phyloP scores from a whole-genome alignment of 1,139 yeast species.

The Pichia terricola region DNA sequence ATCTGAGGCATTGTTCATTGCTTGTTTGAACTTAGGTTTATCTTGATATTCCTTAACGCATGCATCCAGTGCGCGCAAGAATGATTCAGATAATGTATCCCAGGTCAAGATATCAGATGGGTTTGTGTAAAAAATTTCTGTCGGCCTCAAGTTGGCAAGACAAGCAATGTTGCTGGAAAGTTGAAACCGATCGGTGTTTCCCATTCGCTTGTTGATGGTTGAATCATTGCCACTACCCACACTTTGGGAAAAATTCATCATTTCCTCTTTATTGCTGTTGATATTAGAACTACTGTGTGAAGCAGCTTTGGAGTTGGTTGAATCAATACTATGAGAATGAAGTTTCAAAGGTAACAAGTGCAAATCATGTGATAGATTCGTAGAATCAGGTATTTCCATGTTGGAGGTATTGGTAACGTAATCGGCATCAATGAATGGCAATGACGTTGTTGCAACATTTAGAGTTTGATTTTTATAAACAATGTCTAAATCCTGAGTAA shows the following conservation, averaged over 20 bases:
- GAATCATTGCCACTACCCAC: too few relatives aligned
- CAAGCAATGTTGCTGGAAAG: conserved; percentile 4
- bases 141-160: conserved; percentile 4
- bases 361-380: conserved; percentile 13
- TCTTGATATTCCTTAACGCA: conserved; percentile 38
- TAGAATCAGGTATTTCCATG: conserved; percentile 21
- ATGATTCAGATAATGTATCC: conserved; percentile 41
- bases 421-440: conserved; percentile 39
- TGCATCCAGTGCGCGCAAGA: conserved; percentile 37
- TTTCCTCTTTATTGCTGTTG: too few relatives aligned
- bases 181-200: conserved; percentile 1
- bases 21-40: conserved; percentile 41
- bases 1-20: conserved; percentile 42
- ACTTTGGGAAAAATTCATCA: too few relatives aligned
- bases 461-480: conserved; percentile 52
- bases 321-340: background rate
- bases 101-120: conserved; percentile 50
- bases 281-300: too few relatives aligned
- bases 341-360: conserved; percentile 8
- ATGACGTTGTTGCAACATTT: conserved; percentile 44
- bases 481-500: conserved; percentile 47
- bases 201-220: too few relatives aligned
- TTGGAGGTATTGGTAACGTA: conserved; percentile 26
- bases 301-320: background rate
- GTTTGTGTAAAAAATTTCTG: conserved; percentile 35